A percentile compares a stretch with the other conserved stretches of the same genome.
Evolutionary conservation across 805 yeast species (phyloP).

Genomic region (Candida jianshihensis): DNA sequence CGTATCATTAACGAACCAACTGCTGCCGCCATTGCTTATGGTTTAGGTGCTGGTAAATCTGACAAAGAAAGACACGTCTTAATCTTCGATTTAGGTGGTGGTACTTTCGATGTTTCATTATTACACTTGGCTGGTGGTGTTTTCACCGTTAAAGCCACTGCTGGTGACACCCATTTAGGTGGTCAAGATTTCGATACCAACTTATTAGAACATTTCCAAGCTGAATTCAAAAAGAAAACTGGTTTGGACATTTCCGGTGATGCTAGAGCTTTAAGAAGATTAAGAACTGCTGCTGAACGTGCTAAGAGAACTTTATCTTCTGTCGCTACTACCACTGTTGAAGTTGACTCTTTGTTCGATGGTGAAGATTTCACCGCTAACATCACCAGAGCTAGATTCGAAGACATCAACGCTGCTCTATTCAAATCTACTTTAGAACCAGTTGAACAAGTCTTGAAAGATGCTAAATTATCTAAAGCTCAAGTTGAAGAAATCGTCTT

Average conservation of each 20-base stretch:
- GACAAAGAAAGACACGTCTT: conserved; percentile 81
- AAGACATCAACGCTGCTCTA: conserved; percentile 87
- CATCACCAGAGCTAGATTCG: conserved; percentile 97
- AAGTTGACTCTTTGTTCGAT: conserved; percentile 89
- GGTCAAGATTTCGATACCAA: conserved; percentile 99
- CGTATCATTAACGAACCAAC: conserved; percentile 80
- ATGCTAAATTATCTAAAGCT: conserved; percentile 77
- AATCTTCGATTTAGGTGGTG: conserved; percentile 97
- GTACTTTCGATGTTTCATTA: conserved; percentile 95
- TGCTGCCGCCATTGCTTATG: conserved; percentile 99
- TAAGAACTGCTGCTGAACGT: conserved; percentile 98
- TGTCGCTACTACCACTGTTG: conserved; percentile 92
- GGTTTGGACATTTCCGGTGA: conserved; percentile 84
- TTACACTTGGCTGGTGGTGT: conserved; percentile 93
- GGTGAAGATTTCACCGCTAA: conserved; percentile 94
- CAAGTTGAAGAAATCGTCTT: conserved; percentile 90
- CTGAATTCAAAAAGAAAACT: conserved; percentile 93
- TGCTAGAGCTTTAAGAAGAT: conserved; percentile 95
- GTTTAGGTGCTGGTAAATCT: conserved; percentile 85
- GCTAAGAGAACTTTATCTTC: conserved; percentile 98
- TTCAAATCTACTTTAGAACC: conserved; percentile 93
- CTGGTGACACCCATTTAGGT: conserved; percentile 99
- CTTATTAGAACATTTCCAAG: conserved; percentile 86
- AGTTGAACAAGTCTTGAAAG: conserved; percentile 92
- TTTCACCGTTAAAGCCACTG: conserved; percentile 95